Conservation (phyloP, 225 moss, liverwort and hornwort genomes). For the Marchantia polymorpha region DNA sequence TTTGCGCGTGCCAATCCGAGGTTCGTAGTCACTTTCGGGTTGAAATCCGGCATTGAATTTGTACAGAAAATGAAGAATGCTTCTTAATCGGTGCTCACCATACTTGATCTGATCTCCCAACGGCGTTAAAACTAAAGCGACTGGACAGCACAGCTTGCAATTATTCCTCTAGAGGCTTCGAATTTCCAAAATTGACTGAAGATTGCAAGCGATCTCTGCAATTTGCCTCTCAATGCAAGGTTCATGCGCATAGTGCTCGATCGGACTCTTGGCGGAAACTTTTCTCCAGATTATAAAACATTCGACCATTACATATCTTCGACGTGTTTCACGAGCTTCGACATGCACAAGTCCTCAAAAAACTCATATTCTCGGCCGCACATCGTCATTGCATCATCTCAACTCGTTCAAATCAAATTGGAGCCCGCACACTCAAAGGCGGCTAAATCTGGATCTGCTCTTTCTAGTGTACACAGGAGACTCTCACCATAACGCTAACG, state of each 20-base stretch:
- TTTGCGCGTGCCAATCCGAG: neutral
- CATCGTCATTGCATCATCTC: neutral
- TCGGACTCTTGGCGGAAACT: neutral
- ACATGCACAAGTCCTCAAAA: conserved; percentile 4
- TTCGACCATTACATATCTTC: conserved; percentile 2
- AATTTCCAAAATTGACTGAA: neutral
- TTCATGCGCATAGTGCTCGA: conserved; percentile 1
- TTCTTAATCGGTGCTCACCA: conserved; percentile 2
- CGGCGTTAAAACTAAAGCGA: neutral
- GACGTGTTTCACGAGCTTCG: neutral
- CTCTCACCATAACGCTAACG: conserved; percentile 22
- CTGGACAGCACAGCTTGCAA: neutral
- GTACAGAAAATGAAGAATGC: neutral
- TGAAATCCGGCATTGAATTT: neutral
- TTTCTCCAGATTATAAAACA: neutral
- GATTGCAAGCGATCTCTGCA: neutral
- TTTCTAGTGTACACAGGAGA: neutral
- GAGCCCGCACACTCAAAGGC: neutral
- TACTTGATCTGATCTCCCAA: conserved; percentile 8
- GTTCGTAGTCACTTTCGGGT: neutral
- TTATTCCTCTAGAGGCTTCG: neutral
- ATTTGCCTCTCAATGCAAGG: neutral
- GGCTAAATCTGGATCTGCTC: conserved; percentile 4
- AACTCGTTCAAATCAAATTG: neutral
- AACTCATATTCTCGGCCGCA: neutral